These are phyloP conservation scores for Podaxis rugospora DNA, from an alignment of 768 basidiomycete genomes.

Conservation along the genomic window DNA sequence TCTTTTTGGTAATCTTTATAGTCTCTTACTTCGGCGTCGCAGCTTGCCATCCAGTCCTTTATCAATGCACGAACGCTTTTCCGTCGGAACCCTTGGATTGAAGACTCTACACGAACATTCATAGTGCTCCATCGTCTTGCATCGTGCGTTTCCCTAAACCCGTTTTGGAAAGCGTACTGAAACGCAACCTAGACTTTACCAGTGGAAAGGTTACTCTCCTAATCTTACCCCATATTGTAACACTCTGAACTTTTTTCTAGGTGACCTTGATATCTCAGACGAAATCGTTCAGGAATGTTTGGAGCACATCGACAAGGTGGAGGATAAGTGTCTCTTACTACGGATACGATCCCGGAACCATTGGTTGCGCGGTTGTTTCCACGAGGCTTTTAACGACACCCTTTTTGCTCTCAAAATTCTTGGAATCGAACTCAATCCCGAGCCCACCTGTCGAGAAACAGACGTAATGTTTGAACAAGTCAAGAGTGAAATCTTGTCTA, in stretches of 20 bases:
- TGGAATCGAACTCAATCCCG: constrained; percentile 54
- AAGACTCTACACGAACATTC: constrained; percentile 44
- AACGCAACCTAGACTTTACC: constrained; percentile 41
- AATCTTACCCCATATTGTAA: neutral
- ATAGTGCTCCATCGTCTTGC: constrained; percentile 53
- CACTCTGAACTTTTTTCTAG: constrained; percentile 24
- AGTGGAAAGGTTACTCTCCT: constrained; percentile 53
- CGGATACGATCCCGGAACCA: constrained; percentile 61
- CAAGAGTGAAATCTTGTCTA: constrained; percentile 64
- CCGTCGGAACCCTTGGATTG: constrained; percentile 48
- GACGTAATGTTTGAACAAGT: constrained; percentile 67
- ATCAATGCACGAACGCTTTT: constrained; percentile 54
- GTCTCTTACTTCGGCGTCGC: neutral
- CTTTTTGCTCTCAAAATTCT: constrained; percentile 55
- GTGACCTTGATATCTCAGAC: constrained; percentile 51
- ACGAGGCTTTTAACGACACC: constrained; percentile 53
- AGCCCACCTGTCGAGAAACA: constrained; percentile 49
- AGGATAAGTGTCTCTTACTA: constrained; percentile 53
- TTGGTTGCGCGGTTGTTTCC: constrained; percentile 54
- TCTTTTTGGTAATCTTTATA: neutral
- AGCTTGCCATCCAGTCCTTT: constrained; percentile 64
- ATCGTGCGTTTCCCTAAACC: constrained; percentile 39
- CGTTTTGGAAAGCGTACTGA: neutral
- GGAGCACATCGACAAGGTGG: constrained; percentile 39
- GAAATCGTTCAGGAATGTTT: constrained; percentile 52